Evolutionary conservation across 2,329 filamentous ascomycete species (phyloP).

Genomic region (Penicillium hesseltinei): DNA sequence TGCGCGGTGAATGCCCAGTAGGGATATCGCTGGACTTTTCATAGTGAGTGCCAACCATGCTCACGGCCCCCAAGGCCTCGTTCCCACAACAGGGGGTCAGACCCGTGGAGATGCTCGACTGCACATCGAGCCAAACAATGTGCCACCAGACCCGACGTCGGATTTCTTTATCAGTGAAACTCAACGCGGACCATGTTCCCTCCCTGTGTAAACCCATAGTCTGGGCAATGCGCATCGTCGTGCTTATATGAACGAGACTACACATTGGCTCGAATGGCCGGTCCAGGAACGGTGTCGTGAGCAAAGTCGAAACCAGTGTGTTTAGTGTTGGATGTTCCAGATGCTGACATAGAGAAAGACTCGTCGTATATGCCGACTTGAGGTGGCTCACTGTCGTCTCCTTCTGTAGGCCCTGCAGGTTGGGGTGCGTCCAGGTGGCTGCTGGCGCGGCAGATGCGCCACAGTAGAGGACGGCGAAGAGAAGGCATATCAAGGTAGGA

Average conservation of each 20-base stretch:
- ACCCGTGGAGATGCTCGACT: constrained; percentile 20
- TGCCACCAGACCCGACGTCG: constrained; percentile 21
- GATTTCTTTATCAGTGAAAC: constrained; percentile 7
- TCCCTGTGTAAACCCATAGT: neutral
- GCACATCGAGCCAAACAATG: constrained; percentile 23
- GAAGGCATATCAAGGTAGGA: constrained; percentile 1
- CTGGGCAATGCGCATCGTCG: neutral
- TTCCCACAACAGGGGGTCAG: constrained; percentile 14
- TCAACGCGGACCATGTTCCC: neutral
- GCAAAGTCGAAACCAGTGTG: neutral
- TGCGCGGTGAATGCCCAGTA: neutral
- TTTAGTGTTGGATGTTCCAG: neutral
- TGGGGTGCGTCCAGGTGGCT: neutral
- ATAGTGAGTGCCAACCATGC: neutral
- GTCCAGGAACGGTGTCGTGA: neutral
- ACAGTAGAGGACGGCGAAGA: neutral
- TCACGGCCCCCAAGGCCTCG: neutral
- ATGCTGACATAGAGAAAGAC: neutral
- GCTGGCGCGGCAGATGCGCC: neutral
- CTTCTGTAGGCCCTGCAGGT: neutral
- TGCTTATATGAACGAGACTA: neutral
- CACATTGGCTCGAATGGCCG: neutral
- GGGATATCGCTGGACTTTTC: neutral
- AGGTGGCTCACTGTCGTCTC: neutral
- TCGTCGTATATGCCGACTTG: neutral